Evolutionary conservation across 441 rosid species (phyloP), one percentile per base, ranked within the genome.

Genomic region (Flueggea neowawraea): DNA sequence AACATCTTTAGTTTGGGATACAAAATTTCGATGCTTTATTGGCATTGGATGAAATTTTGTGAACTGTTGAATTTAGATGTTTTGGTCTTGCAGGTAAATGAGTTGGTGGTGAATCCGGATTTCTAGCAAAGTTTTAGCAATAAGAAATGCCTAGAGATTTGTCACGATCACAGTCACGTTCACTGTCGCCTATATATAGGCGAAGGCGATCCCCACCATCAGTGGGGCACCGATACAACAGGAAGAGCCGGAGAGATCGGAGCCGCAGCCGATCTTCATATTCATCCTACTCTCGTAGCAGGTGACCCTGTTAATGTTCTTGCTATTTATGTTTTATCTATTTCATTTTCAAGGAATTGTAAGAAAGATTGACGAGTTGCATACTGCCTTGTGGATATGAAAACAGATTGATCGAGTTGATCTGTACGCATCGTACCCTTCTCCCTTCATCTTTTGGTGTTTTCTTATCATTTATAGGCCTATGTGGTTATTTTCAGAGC

Each of bases 211-310:
- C 96, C 1, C 96, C 90, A 36, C 84, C 92, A 56, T 93, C 91
- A 17, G 74, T 76, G 65, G 86, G 80, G 49, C 71, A 75, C 69
- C 84, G 88, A 79, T 78, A 83, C 80, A 83, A 83, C 80, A 76
- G 88, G 78, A 85, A 86, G 74, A 87, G 82, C 64, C 80, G 96
- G 70, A 82, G 89, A 75, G 97, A 91, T 55, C 78, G 86, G 71
- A 89, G 96, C 83, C 82, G 65, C 70, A 89, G 95, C 84, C 82
- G 65, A 44, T 89, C 96, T 68, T 97, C 97, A 15, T 83, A 88
- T 77, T 75, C 92, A 2, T 86, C 90, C 56, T 76, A 83, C 78
- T 77, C 92, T 17, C 58, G 77, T 70, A 89, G 88, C 95, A 94
- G 99, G 99, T 94, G 95, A 88, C 78, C 89, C 83, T 74, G 82